These are phyloP conservation scores for Alternaria triticina DNA, from an alignment of 2,329 filamentous ascomycete genomes.

Conservation along the genomic window DNA sequence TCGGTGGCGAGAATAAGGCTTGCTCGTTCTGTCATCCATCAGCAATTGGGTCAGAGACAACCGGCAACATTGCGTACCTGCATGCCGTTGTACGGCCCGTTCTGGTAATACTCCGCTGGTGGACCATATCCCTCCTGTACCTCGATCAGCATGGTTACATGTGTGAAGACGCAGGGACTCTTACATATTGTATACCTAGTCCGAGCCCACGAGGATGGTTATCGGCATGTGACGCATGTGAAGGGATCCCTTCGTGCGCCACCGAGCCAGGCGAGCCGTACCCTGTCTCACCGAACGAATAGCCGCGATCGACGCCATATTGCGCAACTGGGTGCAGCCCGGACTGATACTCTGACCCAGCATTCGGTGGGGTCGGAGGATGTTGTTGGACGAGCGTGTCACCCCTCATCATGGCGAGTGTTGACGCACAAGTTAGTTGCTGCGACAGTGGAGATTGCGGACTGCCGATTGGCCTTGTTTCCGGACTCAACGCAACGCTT, in stretches of 20 bases:
- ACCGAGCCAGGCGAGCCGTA: conserved; percentile 40
- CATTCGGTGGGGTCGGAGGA: conserved; percentile 46
- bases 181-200: conserved; percentile 44
- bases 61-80: conserved; percentile 25
- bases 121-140: conserved; percentile 42
- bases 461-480: conserved; percentile 5
- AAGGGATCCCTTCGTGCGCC: conserved; percentile 36
- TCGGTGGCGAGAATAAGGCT: conserved; percentile 48
- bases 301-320: conserved; percentile 50
- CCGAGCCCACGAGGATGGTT: conserved; percentile 30
- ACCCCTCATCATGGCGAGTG: conserved; percentile 37
- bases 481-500: conserved; percentile 19
- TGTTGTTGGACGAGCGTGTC: conserved; percentile 45
- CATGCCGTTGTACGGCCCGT: conserved; percentile 32
- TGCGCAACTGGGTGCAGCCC: conserved; percentile 52
- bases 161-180: conserved; percentile 8
- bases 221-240: conserved; percentile 35
- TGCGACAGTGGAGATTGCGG: conserved; percentile 11
- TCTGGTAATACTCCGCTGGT: conserved; percentile 34
- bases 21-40: conserved; percentile 33
- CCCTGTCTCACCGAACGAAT: conserved; percentile 44
- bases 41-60: conserved; percentile 14
- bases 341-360: conserved; percentile 40
- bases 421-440: conserved; percentile 12
- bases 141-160: conserved; percentile 25